Evolutionary conservation across 1,139 yeast species (phyloP).

Genomic region (Candida sp.): DNA sequence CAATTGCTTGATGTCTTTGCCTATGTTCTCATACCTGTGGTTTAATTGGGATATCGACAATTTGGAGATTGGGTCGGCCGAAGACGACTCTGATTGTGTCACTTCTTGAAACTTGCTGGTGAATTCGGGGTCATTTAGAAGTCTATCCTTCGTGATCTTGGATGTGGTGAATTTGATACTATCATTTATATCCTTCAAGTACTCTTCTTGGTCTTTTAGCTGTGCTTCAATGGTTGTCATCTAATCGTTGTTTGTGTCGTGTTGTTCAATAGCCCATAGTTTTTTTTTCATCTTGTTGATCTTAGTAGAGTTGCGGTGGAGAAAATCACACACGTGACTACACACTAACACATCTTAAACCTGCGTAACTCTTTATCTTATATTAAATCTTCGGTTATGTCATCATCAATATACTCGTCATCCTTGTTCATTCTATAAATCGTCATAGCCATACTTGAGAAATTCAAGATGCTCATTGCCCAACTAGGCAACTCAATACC

Average conservation of each 20-base stretch:
- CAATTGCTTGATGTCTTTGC: slow-evolving; percentile 20
- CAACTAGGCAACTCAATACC: slow-evolving; percentile 44
- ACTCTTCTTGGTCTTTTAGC: slow-evolving; percentile 5
- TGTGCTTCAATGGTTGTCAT: slow-evolving; percentile 12
- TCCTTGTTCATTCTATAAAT: slow-evolving; percentile 56
- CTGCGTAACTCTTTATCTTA: slow-evolving; percentile 12
- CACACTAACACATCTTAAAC: not conserved
- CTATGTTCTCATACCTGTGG: slow-evolving; percentile 18
- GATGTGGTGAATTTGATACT: slow-evolving; percentile 2
- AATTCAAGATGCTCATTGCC: slow-evolving; percentile 47
- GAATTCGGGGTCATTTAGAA: slow-evolving; percentile 9
- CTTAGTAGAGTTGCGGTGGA: not conserved
- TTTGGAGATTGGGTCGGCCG: slow-evolving; percentile 8
- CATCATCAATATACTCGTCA: slow-evolving; percentile 53
- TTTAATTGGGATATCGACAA: slow-evolving; percentile 24
- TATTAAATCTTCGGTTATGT: slow-evolving; percentile 48
- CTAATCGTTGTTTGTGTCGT: slow-evolving; percentile 2
- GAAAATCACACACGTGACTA: not conserved
- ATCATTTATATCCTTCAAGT: slow-evolving; percentile 5
- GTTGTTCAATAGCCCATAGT: not conserved
- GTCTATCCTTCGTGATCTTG: slow-evolving; percentile 4
- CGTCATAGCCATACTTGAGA: slow-evolving; percentile 53
- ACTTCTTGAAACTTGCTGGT: slow-evolving; percentile 6
- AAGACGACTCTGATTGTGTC: not conserved
- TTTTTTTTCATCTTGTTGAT: not conserved